Percentiles rank a stretch among this genome's conserved stretches.
Evolutionary conservation across 371 early-diverging fungal species (phyloP).

Genomic region (Enteropsectra breve): DNA sequence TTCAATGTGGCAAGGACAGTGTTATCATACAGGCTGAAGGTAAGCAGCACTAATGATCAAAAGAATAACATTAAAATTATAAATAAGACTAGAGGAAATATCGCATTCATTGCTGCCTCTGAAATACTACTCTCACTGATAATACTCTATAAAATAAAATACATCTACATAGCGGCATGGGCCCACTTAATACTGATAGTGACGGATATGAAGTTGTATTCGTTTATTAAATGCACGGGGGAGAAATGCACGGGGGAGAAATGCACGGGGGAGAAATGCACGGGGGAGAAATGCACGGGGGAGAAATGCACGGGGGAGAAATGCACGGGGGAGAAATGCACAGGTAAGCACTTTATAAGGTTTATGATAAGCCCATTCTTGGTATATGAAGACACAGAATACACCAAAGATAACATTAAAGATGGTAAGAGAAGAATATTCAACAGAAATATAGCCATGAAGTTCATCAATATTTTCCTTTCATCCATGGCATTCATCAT

Average conservation of each 20-base stretch:
- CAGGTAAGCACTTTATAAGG: slow-evolving; percentile 25
- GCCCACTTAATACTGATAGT: slow-evolving; percentile 3
- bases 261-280: too few species aligned
- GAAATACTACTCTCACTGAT: not conserved
- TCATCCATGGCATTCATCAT: slow-evolving; percentile 39
- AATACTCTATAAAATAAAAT: slow-evolving; percentile 4
- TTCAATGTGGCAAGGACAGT: too few species aligned
- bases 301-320: not conserved
- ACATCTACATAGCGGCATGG: slow-evolving; percentile 7
- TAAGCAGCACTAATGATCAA: too few species aligned
- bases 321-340: slow-evolving; percentile 2
- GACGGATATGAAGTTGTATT: slow-evolving; percentile 18
- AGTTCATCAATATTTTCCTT: slow-evolving; percentile 20
- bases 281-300: not conserved
- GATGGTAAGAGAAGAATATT: too few species aligned
- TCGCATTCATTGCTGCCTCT: not conserved
- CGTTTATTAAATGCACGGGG: not conserved
- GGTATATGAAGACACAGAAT: slow-evolving; percentile 18
- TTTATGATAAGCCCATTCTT: slow-evolving; percentile 46
- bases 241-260: not conserved
- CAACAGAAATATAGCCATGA: not conserved
- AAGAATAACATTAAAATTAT: too few species aligned
- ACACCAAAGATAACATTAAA: not conserved
- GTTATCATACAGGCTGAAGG: too few species aligned
- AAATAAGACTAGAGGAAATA: too few species aligned